phyloP scores from a whole-genome alignment of 176 grass and related monocot species.

The Hyparrhenia diplandra region DNA sequence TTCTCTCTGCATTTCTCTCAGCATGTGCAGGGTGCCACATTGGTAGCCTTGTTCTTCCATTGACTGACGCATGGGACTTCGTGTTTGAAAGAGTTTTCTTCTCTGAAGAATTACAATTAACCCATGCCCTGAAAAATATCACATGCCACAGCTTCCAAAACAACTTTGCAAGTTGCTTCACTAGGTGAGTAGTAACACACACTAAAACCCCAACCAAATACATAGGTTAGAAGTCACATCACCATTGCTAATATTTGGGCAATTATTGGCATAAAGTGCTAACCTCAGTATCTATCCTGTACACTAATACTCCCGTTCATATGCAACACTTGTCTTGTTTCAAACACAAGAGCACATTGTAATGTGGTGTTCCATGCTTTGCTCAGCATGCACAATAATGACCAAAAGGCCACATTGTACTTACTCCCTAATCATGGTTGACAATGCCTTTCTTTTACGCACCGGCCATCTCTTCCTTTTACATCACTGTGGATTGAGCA shows the following conservation, averaged over 20 bases:
- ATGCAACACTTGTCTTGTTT: conserved; percentile 9
- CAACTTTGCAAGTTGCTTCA: not conserved
- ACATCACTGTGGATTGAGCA: conserved; percentile 4
- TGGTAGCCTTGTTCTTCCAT: not conserved
- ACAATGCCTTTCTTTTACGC: conserved; percentile 28
- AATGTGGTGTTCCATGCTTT: conserved; percentile 16
- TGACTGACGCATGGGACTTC: not conserved
- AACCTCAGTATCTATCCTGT: not conserved
- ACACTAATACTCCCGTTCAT: conserved; percentile 29
- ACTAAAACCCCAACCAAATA: not conserved
- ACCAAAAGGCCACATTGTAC: conserved; percentile 31
- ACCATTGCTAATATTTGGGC: conserved; percentile 23
- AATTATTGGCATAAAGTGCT: conserved; percentile 41
- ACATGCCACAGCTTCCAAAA: not conserved
- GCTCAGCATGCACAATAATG: conserved; percentile 37
- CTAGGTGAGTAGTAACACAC: too few species aligned
- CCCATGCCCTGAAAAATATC: not conserved
- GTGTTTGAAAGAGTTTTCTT: not conserved
- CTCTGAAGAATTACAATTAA: not conserved
- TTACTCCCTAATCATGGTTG: conserved; percentile 25
- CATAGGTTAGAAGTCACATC: conserved; percentile 2
- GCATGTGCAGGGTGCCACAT: conserved; percentile 13
- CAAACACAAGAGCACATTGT: conserved; percentile 19
- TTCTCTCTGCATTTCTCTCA: conserved; percentile 8
- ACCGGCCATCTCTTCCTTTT: conserved; percentile 5